Percentiles rank a stretch among this genome's conserved stretches.
phyloP scores from a whole-genome alignment of 2,329 filamentous ascomycete species.

The Alternaria viburni region DNA sequence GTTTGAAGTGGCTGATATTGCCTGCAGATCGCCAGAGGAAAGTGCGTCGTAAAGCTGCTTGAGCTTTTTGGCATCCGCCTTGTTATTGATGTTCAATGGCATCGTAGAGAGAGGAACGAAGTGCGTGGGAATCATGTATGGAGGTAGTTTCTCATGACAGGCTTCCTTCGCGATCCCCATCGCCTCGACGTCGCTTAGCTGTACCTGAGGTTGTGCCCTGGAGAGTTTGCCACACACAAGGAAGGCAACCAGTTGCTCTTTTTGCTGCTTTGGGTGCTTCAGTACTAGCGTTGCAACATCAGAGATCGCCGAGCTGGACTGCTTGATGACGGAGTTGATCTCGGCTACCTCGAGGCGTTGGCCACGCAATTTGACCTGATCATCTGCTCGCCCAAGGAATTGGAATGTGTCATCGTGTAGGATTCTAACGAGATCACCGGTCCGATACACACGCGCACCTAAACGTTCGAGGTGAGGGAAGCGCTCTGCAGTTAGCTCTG shows the following conservation, averaged over 20 bases:
- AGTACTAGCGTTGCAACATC: slow-evolving; percentile 80
- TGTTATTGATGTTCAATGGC: slow-evolving; percentile 88
- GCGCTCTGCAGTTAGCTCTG: slow-evolving; percentile 75
- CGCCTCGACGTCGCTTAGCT: slow-evolving; percentile 24
- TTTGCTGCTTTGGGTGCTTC: slow-evolving; percentile 73
- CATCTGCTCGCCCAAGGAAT: slow-evolving; percentile 86
- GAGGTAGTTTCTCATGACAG: slow-evolving; percentile 74
- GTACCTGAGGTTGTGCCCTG: slow-evolving; percentile 25
- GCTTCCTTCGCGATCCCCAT: slow-evolving; percentile 51
- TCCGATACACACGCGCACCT: slow-evolving; percentile 72
- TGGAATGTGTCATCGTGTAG: slow-evolving; percentile 82
- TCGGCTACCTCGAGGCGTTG: slow-evolving; percentile 90
- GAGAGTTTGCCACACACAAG: slow-evolving; percentile 45
- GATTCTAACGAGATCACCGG: slow-evolving; percentile 84
- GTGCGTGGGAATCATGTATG: slow-evolving; percentile 91
- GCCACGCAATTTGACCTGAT: slow-evolving; percentile 89
- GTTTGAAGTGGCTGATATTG: slow-evolving; percentile 46
- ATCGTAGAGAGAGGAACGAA: slow-evolving; percentile 74
- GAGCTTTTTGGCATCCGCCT: slow-evolving; percentile 77
- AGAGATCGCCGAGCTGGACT: slow-evolving; percentile 61
- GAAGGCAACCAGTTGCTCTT: slow-evolving; percentile 84
- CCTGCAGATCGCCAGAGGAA: slow-evolving; percentile 66
- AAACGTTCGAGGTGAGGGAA: slow-evolving; percentile 69
- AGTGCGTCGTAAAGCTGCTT: slow-evolving; percentile 69
- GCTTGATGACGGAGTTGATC: slow-evolving; percentile 82